Conservation (phyloP, 2,329 filamentous ascomycete genomes). For the Ampelomyces quisqualis region DNA sequence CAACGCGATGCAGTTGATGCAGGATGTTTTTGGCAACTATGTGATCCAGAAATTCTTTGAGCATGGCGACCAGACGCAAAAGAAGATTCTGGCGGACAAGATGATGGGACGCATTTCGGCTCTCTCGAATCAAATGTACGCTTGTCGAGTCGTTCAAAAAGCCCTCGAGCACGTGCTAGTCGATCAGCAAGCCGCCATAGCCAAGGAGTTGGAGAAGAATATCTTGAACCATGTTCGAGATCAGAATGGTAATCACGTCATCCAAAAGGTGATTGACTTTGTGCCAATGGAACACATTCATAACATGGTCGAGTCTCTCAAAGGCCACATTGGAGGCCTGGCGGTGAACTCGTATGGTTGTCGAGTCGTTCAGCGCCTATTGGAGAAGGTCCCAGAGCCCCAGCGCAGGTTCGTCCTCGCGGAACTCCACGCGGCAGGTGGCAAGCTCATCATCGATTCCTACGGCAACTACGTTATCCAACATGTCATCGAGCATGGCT, state of each 20-base stretch:
- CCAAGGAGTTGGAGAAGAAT: slow-evolving; percentile 76
- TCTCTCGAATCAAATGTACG: slow-evolving; percentile 85
- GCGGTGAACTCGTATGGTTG: slow-evolving; percentile 84
- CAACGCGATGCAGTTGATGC: slow-evolving; percentile 87
- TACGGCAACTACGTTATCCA: slow-evolving; percentile 97
- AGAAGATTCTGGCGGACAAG: slow-evolving; percentile 77
- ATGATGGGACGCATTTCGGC: slow-evolving; percentile 84
- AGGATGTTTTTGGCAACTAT: slow-evolving; percentile 96
- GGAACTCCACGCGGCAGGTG: slow-evolving; percentile 74
- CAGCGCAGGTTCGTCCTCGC: slow-evolving; percentile 72
- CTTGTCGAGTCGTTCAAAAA: slow-evolving; percentile 94
- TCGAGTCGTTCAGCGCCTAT: slow-evolving; percentile 86
- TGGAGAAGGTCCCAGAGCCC: slow-evolving; percentile 75
- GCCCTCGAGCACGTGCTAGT: slow-evolving; percentile 86
- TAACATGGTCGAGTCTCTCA: slow-evolving; percentile 81
- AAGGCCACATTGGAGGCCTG: slow-evolving; percentile 70
- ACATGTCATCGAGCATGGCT: slow-evolving; percentile 80
- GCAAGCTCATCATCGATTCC: slow-evolving; percentile 75
- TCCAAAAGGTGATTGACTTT: slow-evolving; percentile 88
- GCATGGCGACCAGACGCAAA: slow-evolving; percentile 90
- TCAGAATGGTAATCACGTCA: slow-evolving; percentile 92
- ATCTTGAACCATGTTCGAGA: slow-evolving; percentile 79
- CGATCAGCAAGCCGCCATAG: slow-evolving; percentile 84
- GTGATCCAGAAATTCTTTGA: slow-evolving; percentile 98
- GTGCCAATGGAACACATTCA: slow-evolving; percentile 76